Percentiles rank a stretch among this genome's conserved stretches.
Evolutionary conservation across 1,284 basidiomycete genomes (phyloP).

Genomic region (Lignosus rhinocerotis): DNA sequence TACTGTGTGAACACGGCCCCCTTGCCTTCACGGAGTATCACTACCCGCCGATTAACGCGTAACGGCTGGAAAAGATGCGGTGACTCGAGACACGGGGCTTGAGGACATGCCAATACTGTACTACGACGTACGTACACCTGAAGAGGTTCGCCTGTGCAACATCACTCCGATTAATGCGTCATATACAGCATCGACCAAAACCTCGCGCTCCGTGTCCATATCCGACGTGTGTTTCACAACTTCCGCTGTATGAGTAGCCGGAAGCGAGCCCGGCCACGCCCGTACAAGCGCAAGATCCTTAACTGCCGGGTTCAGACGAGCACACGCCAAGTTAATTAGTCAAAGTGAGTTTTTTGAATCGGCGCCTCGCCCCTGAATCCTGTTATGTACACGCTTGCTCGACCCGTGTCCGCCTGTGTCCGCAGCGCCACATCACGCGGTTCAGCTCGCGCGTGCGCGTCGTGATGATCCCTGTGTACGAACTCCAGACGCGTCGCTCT

Average conservation of each 20-base stretch:
- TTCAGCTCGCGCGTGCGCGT: neutral
- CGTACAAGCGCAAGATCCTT: neutral
- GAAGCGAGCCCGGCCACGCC: neutral
- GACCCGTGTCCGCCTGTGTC: neutral
- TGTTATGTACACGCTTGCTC: neutral
- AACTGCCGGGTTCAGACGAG: neutral
- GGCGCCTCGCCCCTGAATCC: neutral
- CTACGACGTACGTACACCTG: too few species aligned
- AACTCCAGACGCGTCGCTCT: too few species aligned
- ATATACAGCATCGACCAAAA: neutral
- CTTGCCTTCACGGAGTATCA: too few species aligned
- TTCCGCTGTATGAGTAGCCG: neutral
- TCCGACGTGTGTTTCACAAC: neutral
- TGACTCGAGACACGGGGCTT: too few species aligned
- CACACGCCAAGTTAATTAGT: neutral
- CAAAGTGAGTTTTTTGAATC: neutral
- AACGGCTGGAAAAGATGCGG: too few species aligned
- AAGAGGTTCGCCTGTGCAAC: neutral
- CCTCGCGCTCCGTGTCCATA: slow-evolving; percentile 1
- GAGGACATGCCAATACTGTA: too few species aligned
- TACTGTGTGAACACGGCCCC: too few species aligned
- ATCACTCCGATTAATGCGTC: neutral
- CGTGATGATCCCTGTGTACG: too few species aligned
- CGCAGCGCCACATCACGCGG: neutral
- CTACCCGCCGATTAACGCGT: too few species aligned